A percentile compares a stretch with the other conserved stretches of the same genome.
phyloP scores from a whole-genome alignment of 495 filamentous ascomycete species.

The Tuber umbilicatum region DNA sequence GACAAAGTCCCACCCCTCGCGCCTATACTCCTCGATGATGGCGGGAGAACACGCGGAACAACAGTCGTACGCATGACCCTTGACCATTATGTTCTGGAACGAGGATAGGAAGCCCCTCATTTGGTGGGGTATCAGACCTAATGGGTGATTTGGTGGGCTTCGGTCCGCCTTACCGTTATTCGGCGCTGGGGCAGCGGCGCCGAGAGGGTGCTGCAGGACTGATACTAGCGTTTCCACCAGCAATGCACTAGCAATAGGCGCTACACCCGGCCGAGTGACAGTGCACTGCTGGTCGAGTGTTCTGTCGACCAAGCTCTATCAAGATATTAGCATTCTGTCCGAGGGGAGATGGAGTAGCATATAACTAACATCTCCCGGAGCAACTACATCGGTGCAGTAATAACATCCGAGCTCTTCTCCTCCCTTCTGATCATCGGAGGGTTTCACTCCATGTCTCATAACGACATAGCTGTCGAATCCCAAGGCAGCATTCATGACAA shows the following conservation, averaged over 20 bases:
- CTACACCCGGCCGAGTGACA: conserved; percentile 87
- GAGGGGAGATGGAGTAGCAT: conserved; percentile 5
- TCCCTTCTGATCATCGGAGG: conserved; percentile 36
- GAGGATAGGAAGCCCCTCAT: conserved; percentile 84
- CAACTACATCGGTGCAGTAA: conserved; percentile 97
- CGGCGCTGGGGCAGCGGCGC: conserved; percentile 41
- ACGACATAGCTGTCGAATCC: conserved; percentile 96
- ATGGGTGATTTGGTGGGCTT: conserved; percentile 59
- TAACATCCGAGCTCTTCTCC: conserved; percentile 81
- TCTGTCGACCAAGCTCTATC: conserved; percentile 81
- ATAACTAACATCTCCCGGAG: conserved; percentile 77
- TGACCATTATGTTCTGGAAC: conserved; percentile 76
- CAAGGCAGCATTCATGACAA: conserved; percentile 91
- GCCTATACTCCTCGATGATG: conserved; percentile 63
- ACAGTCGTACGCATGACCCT: conserved; percentile 75
- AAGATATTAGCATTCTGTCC: conserved; percentile 45
- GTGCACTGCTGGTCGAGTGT: conserved; percentile 98
- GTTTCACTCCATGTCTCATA: conserved; percentile 78
- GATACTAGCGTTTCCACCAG: conserved; percentile 85
- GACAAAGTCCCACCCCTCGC: conserved; percentile 80
- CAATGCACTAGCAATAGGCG: conserved; percentile 84
- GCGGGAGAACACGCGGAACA: conserved; percentile 86
- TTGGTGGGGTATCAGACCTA: conserved; percentile 85
- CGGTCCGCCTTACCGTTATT: conserved; percentile 47
- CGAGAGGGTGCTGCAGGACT: conserved; percentile 72